Conservation (phyloP, 352 stramenopile species). For the Aphanomyces invadans region DNA sequence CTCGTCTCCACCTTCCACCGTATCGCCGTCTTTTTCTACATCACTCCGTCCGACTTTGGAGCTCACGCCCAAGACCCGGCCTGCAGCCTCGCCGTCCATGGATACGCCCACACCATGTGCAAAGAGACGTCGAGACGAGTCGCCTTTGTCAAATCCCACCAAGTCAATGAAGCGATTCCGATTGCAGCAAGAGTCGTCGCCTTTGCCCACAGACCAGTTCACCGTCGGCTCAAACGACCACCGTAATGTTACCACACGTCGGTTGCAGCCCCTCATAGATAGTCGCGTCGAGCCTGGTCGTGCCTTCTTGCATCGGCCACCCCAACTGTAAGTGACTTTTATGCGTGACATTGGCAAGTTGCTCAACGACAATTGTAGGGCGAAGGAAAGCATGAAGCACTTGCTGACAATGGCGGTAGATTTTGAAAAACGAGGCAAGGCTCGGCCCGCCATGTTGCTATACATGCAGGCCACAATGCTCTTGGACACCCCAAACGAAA, state of each 20-base stretch:
- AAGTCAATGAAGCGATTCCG: background rate
- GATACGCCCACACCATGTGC: background rate
- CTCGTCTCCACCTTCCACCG: background rate
- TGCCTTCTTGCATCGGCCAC: background rate
- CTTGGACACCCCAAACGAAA: background rate
- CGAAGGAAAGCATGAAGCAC: slow-evolving; percentile 4
- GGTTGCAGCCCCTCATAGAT: background rate
- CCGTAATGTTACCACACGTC: background rate
- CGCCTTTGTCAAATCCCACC: background rate
- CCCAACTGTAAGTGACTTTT: background rate
- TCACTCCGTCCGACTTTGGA: background rate
- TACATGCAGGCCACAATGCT: background rate
- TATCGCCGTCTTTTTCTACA: background rate
- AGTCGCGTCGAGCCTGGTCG: background rate
- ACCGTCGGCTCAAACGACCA: too few relatives aligned
- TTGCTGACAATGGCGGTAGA: slow-evolving; percentile 5
- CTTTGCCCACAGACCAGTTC: background rate
- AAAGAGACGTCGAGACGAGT: background rate
- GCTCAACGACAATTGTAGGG: too few relatives aligned
- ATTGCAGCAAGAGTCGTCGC: background rate
- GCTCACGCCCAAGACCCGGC: background rate
- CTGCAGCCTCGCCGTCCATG: background rate
- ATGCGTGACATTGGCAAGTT: background rate
- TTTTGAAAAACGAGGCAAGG: slow-evolving; percentile 11
- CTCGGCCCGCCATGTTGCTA: background rate